A percentile compares a stretch with the other conserved stretches of the same genome.
Conservation (phyloP, 2,329 filamentous ascomycete genomes). For the Colletotrichum sp. region DNA sequence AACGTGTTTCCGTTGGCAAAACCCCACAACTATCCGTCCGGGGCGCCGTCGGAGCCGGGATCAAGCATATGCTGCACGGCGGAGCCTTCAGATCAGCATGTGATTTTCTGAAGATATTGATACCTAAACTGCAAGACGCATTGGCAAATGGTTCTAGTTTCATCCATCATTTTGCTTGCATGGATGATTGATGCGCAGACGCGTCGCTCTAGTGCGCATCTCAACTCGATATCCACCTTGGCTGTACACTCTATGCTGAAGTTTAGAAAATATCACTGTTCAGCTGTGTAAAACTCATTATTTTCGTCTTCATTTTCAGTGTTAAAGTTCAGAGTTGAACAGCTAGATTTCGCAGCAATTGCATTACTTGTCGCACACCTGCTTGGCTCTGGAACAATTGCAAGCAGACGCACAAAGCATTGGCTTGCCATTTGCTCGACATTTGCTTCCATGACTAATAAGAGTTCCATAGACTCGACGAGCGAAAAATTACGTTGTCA, state of each 20-base stretch:
- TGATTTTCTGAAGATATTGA: background rate
- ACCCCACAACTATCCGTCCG: background rate
- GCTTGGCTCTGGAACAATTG: background rate
- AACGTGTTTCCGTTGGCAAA: background rate
- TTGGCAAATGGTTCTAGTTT: background rate
- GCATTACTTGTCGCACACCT: background rate
- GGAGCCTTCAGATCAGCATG: background rate
- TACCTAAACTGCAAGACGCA: background rate
- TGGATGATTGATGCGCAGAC: background rate
- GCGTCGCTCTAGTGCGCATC: background rate
- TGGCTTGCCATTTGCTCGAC: background rate
- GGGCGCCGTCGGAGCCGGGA: background rate
- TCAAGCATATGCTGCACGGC: background rate
- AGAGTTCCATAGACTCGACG: background rate
- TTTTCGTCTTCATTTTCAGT: background rate
- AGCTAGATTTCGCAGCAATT: background rate
- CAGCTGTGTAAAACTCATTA: background rate
- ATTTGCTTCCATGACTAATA: background rate
- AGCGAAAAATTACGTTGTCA: background rate
- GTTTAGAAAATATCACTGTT: fast-evolving
- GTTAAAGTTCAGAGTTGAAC: background rate
- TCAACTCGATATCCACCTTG: background rate
- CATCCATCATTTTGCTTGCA: background rate
- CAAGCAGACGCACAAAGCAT: background rate
- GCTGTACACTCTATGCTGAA: background rate